Percentiles rank a stretch among this genome's conserved stretches.
Conservation (phyloP, 78 protist genomes). For the Chrysochromulina tobinii region DNA sequence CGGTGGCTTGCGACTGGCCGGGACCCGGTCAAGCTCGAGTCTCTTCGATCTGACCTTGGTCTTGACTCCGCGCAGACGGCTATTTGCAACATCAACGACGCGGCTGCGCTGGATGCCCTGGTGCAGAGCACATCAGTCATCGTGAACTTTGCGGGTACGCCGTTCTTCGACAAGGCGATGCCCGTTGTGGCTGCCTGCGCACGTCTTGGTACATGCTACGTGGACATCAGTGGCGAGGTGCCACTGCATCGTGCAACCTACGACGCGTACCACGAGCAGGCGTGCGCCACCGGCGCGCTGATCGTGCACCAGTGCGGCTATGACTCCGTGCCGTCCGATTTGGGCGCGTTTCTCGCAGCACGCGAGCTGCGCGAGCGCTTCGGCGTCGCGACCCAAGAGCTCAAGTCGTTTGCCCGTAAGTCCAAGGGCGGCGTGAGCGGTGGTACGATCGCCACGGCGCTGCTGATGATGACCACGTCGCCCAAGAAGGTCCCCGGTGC, state of each 20-base stretch:
- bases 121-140: no score
- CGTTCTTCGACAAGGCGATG: no score
- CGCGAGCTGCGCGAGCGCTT: not conserved
- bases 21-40: no score
- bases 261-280: not conserved
- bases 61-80: no score
- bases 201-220: not conserved
- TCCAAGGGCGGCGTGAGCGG: conserved; percentile 17
- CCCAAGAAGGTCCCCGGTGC: no score
- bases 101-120: no score
- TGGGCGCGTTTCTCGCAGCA: not conserved
- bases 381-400: not conserved
- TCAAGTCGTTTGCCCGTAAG: not conserved
- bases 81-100: no score
- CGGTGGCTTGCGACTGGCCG: no score
- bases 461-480: not conserved
- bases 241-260: not conserved
- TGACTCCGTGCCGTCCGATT: conserved; percentile 41
- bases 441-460: conserved; percentile 39
- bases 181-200: no score
- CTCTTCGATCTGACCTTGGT: no score
- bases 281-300: not conserved
- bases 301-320: conserved; percentile 29
- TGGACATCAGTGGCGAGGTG: conserved; percentile 52
- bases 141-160: no score